phyloP scores from a whole-genome alignment of 2,329 filamentous ascomycete species.

The Aspergillus costaricaensis region DNA sequence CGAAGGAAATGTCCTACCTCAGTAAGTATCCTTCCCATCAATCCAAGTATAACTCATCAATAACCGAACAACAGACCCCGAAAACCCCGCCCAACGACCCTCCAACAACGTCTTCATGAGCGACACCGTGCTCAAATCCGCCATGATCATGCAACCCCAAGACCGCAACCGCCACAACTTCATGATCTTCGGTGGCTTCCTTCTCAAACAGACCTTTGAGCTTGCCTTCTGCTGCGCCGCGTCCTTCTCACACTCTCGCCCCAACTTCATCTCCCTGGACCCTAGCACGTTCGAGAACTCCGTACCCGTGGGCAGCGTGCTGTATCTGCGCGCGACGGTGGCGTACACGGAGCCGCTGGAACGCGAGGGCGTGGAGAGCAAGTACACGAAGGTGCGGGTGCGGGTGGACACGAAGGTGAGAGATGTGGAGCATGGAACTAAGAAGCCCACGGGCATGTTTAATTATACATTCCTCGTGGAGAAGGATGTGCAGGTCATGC shows the following conservation, averaged over 20 bases:
- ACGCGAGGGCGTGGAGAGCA: conserved; percentile 47
- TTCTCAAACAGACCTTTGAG: conserved; percentile 74
- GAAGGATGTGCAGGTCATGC: conserved; percentile 66
- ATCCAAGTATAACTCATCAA: neutral
- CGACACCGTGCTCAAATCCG: conserved; percentile 63
- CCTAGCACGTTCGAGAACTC: conserved; percentile 75
- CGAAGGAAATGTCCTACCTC: conserved; percentile 65
- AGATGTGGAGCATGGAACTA: conserved; percentile 69
- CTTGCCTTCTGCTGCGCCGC: conserved; percentile 74
- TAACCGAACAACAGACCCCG: conserved; percentile 49
- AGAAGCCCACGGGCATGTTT: conserved; percentile 71
- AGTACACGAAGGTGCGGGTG: conserved; percentile 67
- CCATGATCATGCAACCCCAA: conserved; percentile 75
- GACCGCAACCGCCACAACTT: conserved; percentile 70
- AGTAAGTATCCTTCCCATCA: conserved; percentile 36
- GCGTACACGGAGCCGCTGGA: conserved; percentile 68
- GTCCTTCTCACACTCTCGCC: conserved; percentile 67
- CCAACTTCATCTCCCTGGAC: conserved; percentile 71
- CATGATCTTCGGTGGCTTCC: conserved; percentile 77
- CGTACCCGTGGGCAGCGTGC: conserved; percentile 71
- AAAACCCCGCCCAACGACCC: conserved; percentile 56
- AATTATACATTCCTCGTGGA: conserved; percentile 73
- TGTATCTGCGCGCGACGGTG: conserved; percentile 72
- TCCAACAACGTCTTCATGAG: conserved; percentile 64
- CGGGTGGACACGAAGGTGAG: conserved; percentile 71